Evolutionary conservation across 768 basidiomycete species (phyloP).

Genomic region (Grammothele lineata): DNA sequence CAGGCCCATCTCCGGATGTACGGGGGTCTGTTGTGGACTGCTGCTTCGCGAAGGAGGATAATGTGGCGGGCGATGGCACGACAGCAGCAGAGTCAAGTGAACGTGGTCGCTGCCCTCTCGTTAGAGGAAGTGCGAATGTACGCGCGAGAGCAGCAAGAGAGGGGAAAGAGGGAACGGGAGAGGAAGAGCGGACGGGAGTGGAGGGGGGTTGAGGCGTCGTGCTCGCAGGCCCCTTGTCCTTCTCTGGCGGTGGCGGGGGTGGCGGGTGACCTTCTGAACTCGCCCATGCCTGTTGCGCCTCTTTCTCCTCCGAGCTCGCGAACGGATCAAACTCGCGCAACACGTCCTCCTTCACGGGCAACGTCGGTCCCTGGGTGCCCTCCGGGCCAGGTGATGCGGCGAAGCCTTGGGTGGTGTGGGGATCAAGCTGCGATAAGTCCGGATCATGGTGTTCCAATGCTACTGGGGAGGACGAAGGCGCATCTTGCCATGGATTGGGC

Average conservation of each 20-base stretch:
- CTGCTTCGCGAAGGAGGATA: slow-evolving; percentile 51
- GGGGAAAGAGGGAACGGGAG: slow-evolving; percentile 48
- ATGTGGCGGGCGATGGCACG: slow-evolving; percentile 52
- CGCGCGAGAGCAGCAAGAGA: slow-evolving; percentile 66
- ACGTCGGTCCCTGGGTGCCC: slow-evolving; percentile 5
- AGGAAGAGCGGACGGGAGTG: slow-evolving; percentile 28
- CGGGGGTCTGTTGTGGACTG: slow-evolving; percentile 26
- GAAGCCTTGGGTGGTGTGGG: slow-evolving; percentile 35
- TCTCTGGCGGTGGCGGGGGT: slow-evolving; percentile 19
- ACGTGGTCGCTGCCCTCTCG: slow-evolving; percentile 43
- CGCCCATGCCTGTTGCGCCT: slow-evolving; percentile 64
- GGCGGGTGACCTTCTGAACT: slow-evolving; percentile 59
- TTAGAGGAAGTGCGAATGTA: slow-evolving; percentile 52
- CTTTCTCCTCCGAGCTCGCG: slow-evolving; percentile 50
- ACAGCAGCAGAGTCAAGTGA: slow-evolving; percentile 59
- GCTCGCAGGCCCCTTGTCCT: slow-evolving; percentile 1
- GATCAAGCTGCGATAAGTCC: slow-evolving; percentile 42
- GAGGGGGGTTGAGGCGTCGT: slow-evolving; percentile 24
- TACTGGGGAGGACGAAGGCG: neutral
- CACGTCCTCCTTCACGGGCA: slow-evolving; percentile 28
- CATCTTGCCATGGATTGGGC: slow-evolving; percentile 19
- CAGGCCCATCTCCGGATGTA: slow-evolving; percentile 9
- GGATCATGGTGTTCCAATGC: slow-evolving; percentile 25
- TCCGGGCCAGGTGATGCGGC: slow-evolving; percentile 21
- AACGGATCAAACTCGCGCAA: slow-evolving; percentile 70